Percentiles rank a stretch among this genome's conserved stretches.
These are phyloP conservation scores for Hanseniaspora guilliermondii DNA, from an alignment of 805 yeast species.

Conservation along the genomic window DNA sequence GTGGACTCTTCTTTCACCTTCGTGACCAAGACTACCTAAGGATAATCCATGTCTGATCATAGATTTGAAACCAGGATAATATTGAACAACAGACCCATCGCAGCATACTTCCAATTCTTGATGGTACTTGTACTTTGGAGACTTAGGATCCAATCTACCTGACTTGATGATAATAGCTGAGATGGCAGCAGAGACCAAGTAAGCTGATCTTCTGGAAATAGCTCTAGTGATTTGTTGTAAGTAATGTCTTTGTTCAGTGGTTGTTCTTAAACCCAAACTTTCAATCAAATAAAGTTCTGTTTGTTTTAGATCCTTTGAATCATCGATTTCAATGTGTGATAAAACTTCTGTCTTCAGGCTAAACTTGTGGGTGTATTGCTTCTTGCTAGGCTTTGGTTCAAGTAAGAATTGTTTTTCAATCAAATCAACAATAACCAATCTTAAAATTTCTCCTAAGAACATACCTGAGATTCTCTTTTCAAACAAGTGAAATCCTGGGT, in stretches of 20 bases:
- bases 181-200: slow-evolving; percentile 74
- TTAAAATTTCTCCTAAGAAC: slow-evolving; percentile 81
- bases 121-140: slow-evolving; percentile 33
- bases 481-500: slow-evolving; percentile 79
- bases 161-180: slow-evolving; percentile 68
- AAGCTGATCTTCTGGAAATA: slow-evolving; percentile 80
- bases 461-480: slow-evolving; percentile 87
- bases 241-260: slow-evolving; percentile 55
- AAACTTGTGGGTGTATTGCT: slow-evolving; percentile 43
- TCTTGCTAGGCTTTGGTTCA: slow-evolving; percentile 31
- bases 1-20: slow-evolving; percentile 61
- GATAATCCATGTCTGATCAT: slow-evolving; percentile 69
- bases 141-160: slow-evolving; percentile 37
- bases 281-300: slow-evolving; percentile 58
- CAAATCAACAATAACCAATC: slow-evolving; percentile 61
- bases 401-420: slow-evolving; percentile 48
- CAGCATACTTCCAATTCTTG: slow-evolving; percentile 84
- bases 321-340: slow-evolving; percentile 77
- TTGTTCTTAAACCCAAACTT: slow-evolving; percentile 56
- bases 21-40: slow-evolving; percentile 56
- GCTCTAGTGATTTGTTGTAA: slow-evolving; percentile 66
- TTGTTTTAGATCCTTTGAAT: slow-evolving; percentile 55
- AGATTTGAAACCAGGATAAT: slow-evolving; percentile 79
- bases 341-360: slow-evolving; percentile 70
- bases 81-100: slow-evolving; percentile 89